Base-by-base conservation (phyloP, 192 early-diverging fungal species). In the Polychytrium aggregatum region DNA sequence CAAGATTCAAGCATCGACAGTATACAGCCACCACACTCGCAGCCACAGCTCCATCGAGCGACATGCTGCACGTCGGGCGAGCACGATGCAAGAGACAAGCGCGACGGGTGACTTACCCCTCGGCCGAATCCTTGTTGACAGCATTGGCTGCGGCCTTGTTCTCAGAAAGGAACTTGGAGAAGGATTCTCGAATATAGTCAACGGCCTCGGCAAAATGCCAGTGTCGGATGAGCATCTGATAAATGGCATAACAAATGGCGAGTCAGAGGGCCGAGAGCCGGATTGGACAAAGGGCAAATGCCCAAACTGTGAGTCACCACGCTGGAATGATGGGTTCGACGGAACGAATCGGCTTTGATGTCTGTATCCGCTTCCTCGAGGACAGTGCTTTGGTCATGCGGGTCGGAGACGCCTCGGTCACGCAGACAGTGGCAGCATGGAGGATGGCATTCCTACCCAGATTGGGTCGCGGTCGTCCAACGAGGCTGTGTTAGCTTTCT, bases 131-230 rank as follows among this genome's bases (percentile, higher is more conserved):
- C 14, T 36, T 13, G 18, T 49, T 59, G 18, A 72, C 17, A 31
- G 67, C 65, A 1, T 42, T 40, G 16, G 53, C 55, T n/a, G 78
- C 66, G 7, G 78, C 84, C 40, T 82, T 79, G 58, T 92, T 90
- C 48, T 92, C 84, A 1, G 40, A 64, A 35, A 90, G 55, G 62
- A 92, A 92, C 22, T 78, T 76, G 61, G 84, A 83, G 53, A 92
- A 87, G 22, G 78, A 72, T 26, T 69, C 66, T 20, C 76, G 72
- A 18, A 92, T 73, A 17, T 82, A 78, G 11, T 82, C 75, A 4
- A 76, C 79, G 5, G 82, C 82, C 37, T 86, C 85, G 8, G 81
- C 84, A 62, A 86, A 88, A 50, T 90, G 87, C 55, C 74, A 72
- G 48, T 92, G 86, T 6, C 87, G 72, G 40, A 86, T 81, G 4